Conservation (phyloP, 495 filamentous ascomycete species). For the Wilcoxina mikolae region DNA sequence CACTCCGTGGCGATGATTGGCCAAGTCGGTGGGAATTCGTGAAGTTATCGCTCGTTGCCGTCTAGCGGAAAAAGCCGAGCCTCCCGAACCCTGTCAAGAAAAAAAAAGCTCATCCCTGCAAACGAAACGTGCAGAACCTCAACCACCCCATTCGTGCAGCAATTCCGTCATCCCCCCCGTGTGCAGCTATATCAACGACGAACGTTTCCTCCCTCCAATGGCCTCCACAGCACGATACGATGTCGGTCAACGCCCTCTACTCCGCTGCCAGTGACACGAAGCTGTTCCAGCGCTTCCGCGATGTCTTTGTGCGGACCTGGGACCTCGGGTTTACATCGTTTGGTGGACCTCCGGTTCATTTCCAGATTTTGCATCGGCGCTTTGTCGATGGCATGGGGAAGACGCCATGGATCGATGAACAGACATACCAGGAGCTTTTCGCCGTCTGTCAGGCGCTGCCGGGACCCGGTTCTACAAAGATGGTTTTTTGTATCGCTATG, state of each 20-base stretch:
- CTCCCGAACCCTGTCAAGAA: too few relatives aligned
- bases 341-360: conserved; percentile 46
- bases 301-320: conserved; percentile 38
- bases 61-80: too few relatives aligned
- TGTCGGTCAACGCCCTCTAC: not conserved
- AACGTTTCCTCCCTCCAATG: too few relatives aligned
- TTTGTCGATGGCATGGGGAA: conserved; percentile 44
- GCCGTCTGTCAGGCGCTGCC: conserved; percentile 62
- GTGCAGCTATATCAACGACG: too few relatives aligned
- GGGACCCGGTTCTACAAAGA: conserved; percentile 66
- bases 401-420: conserved; percentile 59
- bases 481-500: conserved; percentile 58
- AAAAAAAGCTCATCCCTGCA: too few relatives aligned
- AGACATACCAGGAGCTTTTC: conserved; percentile 71
- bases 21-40: too few relatives aligned
- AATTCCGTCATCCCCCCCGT: too few relatives aligned
- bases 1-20: too few relatives aligned
- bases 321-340: conserved; percentile 48
- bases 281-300: conserved; percentile 12
- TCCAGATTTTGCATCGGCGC: conserved; percentile 44
- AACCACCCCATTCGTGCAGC: too few relatives aligned
- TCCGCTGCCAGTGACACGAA: conserved; percentile 1
- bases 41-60: too few relatives aligned
- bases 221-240: too few relatives aligned
- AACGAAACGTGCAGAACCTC: too few relatives aligned